These are phyloP conservation scores for Biancaea sappan DNA, from an alignment of 306 rosid genomes.

Conservation along the genomic window DNA sequence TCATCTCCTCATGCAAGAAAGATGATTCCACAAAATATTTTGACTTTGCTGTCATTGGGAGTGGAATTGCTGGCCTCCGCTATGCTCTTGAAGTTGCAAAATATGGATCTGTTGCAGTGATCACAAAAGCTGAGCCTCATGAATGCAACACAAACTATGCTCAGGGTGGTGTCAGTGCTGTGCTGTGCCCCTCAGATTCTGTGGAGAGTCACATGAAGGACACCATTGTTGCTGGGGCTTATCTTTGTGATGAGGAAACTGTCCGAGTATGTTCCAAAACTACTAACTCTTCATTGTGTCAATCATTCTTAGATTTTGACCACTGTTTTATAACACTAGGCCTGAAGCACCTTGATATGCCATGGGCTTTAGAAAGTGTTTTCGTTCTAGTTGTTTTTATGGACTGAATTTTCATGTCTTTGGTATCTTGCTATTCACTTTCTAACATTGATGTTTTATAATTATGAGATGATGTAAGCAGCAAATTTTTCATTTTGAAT, in stretches of 20 bases:
- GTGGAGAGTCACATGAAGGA: conserved; percentile 96
- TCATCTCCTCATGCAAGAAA: conserved; percentile 56
- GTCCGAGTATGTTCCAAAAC: conserved; percentile 68
- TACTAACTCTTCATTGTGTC: neutral
- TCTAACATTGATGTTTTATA: neutral
- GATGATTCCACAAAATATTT: conserved; percentile 66
- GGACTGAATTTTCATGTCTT: conserved; percentile 3
- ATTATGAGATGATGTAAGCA: neutral
- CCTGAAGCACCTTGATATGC: neutral
- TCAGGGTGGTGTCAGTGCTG: conserved; percentile 99
- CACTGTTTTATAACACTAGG: conserved; percentile 4
- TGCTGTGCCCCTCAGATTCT: conserved; percentile 85
- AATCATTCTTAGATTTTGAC: conserved; percentile 19
- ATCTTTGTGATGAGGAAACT: conserved; percentile 92
- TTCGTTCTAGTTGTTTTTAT: conserved; percentile 10
- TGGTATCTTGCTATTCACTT: neutral
- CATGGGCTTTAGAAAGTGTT: neutral
- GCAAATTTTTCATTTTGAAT: conserved; percentile 22
- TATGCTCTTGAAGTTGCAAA: conserved; percentile 95
- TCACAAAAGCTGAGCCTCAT: conserved; percentile 94
- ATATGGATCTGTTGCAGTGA: conserved; percentile 90
- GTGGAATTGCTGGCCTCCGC: conserved; percentile 94
- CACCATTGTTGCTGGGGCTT: conserved; percentile 94
- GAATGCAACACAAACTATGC: conserved; percentile 98
- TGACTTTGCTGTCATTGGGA: conserved; percentile 85